A percentile compares a stretch with the other conserved stretches of the same genome.
Evolutionary conservation across 1,139 yeast genomes (phyloP).

Genomic region (Candida tropicalis): DNA sequence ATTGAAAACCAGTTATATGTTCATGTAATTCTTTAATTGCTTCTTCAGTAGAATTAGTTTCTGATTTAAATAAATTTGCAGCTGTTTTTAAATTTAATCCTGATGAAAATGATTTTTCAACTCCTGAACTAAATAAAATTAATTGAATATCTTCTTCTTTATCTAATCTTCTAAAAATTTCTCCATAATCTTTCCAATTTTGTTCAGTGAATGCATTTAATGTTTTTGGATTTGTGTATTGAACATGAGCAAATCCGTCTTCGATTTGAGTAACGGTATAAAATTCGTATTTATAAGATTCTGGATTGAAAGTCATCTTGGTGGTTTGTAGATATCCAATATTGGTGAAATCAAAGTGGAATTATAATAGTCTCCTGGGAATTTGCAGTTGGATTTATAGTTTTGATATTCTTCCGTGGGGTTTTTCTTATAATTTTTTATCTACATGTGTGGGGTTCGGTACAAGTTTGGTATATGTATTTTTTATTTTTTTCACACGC

Average conservation of each 20-base stretch:
- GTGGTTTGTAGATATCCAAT: no score
- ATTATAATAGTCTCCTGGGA: no score
- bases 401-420: no score
- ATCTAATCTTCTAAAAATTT: slow-evolving; percentile 51
- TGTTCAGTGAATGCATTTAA: slow-evolving; percentile 61
- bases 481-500: slow-evolving; percentile 3
- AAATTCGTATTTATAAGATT: slow-evolving; percentile 36
- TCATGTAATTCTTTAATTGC: slow-evolving; percentile 31
- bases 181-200: slow-evolving; percentile 59
- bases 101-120: slow-evolving; percentile 60
- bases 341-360: slow-evolving; percentile 1
- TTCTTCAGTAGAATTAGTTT: slow-evolving; percentile 14
- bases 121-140: slow-evolving; percentile 58
- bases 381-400: no score
- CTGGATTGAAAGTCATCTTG: slow-evolving; percentile 25
- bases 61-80: slow-evolving; percentile 14
- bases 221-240: slow-evolving; percentile 63
- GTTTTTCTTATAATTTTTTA: no score
- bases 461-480: not conserved
- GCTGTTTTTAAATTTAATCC: slow-evolving; percentile 65
- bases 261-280: slow-evolving; percentile 44
- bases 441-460: slow-evolving; percentile 7
- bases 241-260: slow-evolving; percentile 58
- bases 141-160: slow-evolving; percentile 49
- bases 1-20: slow-evolving; percentile 61